Evolutionary conservation across 306 rosid species (phyloP).

Genomic region (Pyrus bretschneideri): DNA sequence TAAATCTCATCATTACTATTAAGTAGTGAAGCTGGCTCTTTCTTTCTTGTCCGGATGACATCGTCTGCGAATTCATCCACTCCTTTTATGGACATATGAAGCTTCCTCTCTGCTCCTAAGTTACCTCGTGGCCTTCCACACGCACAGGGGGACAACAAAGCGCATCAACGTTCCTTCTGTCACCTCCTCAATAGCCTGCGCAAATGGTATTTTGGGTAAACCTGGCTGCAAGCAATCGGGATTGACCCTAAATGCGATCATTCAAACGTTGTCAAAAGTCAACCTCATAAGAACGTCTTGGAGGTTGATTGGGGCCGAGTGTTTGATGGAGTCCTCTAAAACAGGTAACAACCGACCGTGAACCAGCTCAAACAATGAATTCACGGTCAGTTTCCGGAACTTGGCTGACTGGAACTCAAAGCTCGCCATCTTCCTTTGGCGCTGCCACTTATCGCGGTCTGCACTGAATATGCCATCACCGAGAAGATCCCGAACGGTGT

Average conservation of each 20-base stretch:
- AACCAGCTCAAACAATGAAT: constrained; percentile 61
- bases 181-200: constrained; percentile 78
- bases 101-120: constrained; percentile 58
- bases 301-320: constrained; percentile 35
- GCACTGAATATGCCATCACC: constrained; percentile 74
- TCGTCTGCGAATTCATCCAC: constrained; percentile 74
- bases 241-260: constrained; percentile 90
- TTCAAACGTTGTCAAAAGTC: constrained; percentile 77
- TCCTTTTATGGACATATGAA: constrained; percentile 42
- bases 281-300: constrained; percentile 70
- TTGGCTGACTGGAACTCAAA: constrained; percentile 74
- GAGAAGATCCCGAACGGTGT: constrained; percentile 55
- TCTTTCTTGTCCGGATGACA: constrained; percentile 66
- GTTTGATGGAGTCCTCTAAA: constrained; percentile 20
- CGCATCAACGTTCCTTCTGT: constrained; percentile 67
- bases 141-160: constrained; percentile 46
- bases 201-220: constrained; percentile 62
- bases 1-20: neutral
- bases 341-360: constrained; percentile 39
- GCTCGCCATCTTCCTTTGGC: constrained; percentile 74
- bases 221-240: constrained; percentile 58
- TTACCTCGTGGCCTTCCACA: constrained; percentile 75
- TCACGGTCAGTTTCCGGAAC: constrained; percentile 45
- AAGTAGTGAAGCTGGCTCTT: constrained; percentile 27
- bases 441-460: constrained; percentile 65